Percentiles rank a stretch among this genome's conserved stretches.
These are phyloP conservation scores for Geotrichum klebahnii DNA, from an alignment of 1,139 yeast genomes.

Conservation along the genomic window DNA sequence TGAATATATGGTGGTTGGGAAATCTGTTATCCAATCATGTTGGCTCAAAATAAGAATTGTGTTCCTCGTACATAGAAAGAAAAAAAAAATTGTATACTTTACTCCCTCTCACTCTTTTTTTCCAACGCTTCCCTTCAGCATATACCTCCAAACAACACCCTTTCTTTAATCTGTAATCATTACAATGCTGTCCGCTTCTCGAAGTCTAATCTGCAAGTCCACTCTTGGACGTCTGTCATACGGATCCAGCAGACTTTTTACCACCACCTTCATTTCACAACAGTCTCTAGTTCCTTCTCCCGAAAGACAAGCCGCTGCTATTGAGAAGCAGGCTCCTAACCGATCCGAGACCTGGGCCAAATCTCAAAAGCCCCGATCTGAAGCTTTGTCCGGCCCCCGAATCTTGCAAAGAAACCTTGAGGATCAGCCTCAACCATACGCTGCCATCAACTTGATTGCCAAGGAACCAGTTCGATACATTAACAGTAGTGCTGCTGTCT, in stretches of 20 bases:
- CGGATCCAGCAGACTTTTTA: slow-evolving; percentile 8
- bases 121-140: background rate
- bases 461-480: slow-evolving; percentile 67
- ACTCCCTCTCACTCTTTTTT: background rate
- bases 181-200: slow-evolving; percentile 19
- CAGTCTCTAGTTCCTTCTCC: slow-evolving; percentile 13
- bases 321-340: slow-evolving; percentile 66
- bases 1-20: background rate
- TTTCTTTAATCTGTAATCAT: too few species aligned
- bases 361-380: slow-evolving; percentile 60
- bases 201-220: slow-evolving; percentile 13
- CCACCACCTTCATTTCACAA: slow-evolving; percentile 11
- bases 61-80: background rate
- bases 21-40: slow-evolving; percentile 13
- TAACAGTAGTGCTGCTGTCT: slow-evolving; percentile 64
- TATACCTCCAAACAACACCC: background rate
- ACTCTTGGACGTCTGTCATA: slow-evolving; percentile 11
- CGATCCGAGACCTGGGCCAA: slow-evolving; percentile 65
- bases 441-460: slow-evolving; percentile 80
- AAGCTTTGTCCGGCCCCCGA: slow-evolving; percentile 60
- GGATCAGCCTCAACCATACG: slow-evolving; percentile 71
- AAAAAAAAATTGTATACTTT: background rate
- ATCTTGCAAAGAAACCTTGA: slow-evolving; percentile 67
- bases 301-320: slow-evolving; percentile 17
- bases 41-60: slow-evolving; percentile 9